Conservation (phyloP, 1,284 basidiomycete genomes). For the Wolfiporia cocos region DNA sequence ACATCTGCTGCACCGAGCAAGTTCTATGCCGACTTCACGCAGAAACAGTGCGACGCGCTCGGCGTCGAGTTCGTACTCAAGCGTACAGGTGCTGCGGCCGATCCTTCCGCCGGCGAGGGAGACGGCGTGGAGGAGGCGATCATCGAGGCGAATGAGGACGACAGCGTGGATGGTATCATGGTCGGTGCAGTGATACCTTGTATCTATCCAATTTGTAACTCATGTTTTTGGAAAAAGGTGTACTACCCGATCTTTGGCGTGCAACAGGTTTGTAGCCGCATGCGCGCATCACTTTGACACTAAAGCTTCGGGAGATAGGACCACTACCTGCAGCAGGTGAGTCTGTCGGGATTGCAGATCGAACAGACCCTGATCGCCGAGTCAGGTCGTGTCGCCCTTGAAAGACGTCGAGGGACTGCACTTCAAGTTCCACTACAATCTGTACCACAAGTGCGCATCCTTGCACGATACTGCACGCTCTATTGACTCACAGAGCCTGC, state of each 20-base stretch:
- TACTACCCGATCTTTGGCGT: slow-evolving; percentile 92
- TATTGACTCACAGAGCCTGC: slow-evolving; percentile 3
- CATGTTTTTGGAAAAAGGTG: slow-evolving; percentile 45
- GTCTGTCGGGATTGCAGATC: slow-evolving; percentile 2
- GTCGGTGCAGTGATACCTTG: slow-evolving; percentile 33
- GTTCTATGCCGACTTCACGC: slow-evolving; percentile 92
- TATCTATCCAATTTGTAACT: slow-evolving; percentile 5
- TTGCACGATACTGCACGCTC: background rate
- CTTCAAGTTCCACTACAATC: slow-evolving; percentile 94
- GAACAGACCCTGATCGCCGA: background rate
- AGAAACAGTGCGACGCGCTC: slow-evolving; percentile 84
- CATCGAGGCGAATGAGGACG: slow-evolving; percentile 89
- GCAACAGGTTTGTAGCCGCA: slow-evolving; percentile 56
- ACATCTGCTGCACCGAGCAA: slow-evolving; percentile 85
- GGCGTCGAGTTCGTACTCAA: slow-evolving; percentile 85
- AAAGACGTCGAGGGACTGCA: slow-evolving; percentile 98
- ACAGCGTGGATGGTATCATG: slow-evolving; percentile 91
- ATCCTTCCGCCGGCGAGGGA: slow-evolving; percentile 41
- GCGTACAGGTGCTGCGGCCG: slow-evolving; percentile 61
- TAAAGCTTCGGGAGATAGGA: slow-evolving; percentile 48
- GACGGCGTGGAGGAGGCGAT: slow-evolving; percentile 92
- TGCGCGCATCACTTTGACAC: slow-evolving; percentile 5
- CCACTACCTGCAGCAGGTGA: slow-evolving; percentile 89
- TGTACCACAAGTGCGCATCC: slow-evolving; percentile 84
- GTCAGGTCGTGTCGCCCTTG: slow-evolving; percentile 84